These are phyloP conservation scores for Irpex lacteus DNA, from an alignment of 1,284 basidiomycete genomes.

Conservation along the genomic window DNA sequence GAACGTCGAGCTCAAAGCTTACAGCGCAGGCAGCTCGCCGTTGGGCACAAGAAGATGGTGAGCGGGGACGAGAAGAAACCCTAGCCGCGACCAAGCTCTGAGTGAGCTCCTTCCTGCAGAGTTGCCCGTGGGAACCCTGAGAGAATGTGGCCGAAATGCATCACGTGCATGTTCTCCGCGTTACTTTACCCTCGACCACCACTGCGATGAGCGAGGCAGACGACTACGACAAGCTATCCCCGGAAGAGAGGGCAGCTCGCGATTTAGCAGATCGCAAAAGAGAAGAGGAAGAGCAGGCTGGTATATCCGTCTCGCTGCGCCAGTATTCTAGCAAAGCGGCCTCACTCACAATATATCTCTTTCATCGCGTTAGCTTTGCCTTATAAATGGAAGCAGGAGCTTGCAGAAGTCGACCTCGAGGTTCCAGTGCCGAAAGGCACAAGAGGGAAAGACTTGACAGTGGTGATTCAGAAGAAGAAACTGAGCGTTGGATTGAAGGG, in stretches of 20 bases:
- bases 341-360: slow-evolving; percentile 21
- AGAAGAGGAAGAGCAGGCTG: slow-evolving; percentile 81
- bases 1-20: not conserved
- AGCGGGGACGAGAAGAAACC: not conserved
- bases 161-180: slow-evolving; percentile 13
- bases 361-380: slow-evolving; percentile 64
- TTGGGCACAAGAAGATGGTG: not conserved
- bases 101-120: slow-evolving; percentile 5
- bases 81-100: not conserved
- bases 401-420: slow-evolving; percentile 83
- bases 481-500: slow-evolving; percentile 87
- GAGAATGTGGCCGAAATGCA: not conserved
- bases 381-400: slow-evolving; percentile 90
- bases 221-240: slow-evolving; percentile 77
- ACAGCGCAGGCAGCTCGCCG: not conserved
- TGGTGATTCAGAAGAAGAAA: slow-evolving; percentile 80
- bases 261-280: slow-evolving; percentile 69
- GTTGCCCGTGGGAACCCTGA: slow-evolving; percentile 11
- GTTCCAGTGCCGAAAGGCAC: slow-evolving; percentile 89
- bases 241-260: slow-evolving; percentile 71
- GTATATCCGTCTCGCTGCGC: slow-evolving; percentile 44
- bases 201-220: slow-evolving; percentile 29
- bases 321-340: slow-evolving; percentile 13
- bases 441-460: slow-evolving; percentile 70
- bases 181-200: slow-evolving; percentile 2